Percentiles rank a stretch among this genome's conserved stretches.
phyloP scores from a whole-genome alignment of 495 filamentous ascomycete genomes.

The Parathielavia hyrcaniae region DNA sequence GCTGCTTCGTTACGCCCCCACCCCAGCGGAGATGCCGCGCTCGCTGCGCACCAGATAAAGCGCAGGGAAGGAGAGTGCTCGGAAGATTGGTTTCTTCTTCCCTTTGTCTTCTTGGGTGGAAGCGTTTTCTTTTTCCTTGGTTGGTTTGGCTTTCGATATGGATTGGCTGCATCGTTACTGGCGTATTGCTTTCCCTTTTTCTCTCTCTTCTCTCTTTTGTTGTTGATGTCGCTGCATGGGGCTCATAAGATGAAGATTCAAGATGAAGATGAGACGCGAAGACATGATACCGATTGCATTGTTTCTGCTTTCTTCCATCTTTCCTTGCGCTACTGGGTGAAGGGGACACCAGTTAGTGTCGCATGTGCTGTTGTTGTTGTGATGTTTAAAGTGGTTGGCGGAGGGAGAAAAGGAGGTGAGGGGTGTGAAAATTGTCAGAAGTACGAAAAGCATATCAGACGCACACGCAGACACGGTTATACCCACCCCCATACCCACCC shows the following conservation, averaged over 20 bases:
- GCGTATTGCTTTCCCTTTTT: conserved; percentile 6
- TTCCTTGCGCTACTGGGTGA: not conserved
- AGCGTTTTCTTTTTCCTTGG: conserved; percentile 2
- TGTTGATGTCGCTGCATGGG: conserved; percentile 9
- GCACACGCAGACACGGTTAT: not conserved
- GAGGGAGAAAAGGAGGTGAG: not conserved
- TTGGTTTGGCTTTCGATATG: conserved; percentile 10
- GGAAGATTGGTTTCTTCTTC: not conserved
- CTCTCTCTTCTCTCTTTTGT: not conserved
- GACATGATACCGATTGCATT: conserved; percentile 15
- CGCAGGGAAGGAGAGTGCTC: not conserved
- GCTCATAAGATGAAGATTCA: not conserved
- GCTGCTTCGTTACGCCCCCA: too few relatives aligned
- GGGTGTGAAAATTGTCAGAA: not conserved
- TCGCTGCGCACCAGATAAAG: not conserved
- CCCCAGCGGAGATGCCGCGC: too few relatives aligned
- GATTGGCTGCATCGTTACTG: conserved; percentile 12
- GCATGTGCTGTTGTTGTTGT: not conserved
- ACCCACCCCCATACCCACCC: not conserved
- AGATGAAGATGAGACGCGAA: conserved; percentile 6
- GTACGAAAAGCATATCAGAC: not conserved
- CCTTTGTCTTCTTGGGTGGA: conserved; percentile 1
- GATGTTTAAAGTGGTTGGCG: not conserved
- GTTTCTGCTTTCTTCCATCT: conserved; percentile 4
- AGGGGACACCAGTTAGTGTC: not conserved